A percentile compares a stretch with the other conserved stretches of the same genome.
Evolutionary conservation across 2,329 filamentous ascomycete genomes (phyloP).

Genomic region (Ascochyta fabae): DNA sequence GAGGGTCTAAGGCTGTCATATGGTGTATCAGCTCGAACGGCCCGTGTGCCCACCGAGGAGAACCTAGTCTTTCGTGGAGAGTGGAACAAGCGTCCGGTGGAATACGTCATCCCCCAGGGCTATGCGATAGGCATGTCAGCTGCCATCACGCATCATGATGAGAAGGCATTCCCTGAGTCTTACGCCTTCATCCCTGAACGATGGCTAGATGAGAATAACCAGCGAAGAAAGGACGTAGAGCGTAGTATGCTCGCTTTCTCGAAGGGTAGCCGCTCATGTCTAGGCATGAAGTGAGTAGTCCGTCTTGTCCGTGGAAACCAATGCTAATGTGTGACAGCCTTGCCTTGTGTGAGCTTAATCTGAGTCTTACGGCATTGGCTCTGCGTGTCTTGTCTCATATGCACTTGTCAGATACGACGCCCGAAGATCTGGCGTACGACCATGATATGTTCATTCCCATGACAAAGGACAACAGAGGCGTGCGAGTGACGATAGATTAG

Average conservation of each 20-base stretch:
- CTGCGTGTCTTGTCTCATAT: conserved; percentile 34
- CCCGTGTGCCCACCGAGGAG: conserved; percentile 33
- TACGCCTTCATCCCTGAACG: conserved; percentile 38
- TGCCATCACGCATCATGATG: conserved; percentile 34
- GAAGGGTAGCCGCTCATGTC: conserved; percentile 40
- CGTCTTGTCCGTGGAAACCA: not conserved
- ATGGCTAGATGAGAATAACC: conserved; percentile 37
- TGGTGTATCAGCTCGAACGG: conserved; percentile 35
- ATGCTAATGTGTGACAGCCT: conserved; percentile 22
- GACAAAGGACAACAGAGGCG: conserved; percentile 33
- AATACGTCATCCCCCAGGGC: conserved; percentile 31
- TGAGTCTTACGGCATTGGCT: conserved; percentile 29
- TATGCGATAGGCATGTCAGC: conserved; percentile 37
- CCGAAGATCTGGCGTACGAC: conserved; percentile 31
- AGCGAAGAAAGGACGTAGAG: conserved; percentile 34
- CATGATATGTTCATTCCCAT: conserved; percentile 38
- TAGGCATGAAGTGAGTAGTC: conserved; percentile 44
- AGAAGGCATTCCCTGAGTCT: conserved; percentile 33
- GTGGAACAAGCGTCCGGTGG: conserved; percentile 30
- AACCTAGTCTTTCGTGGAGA: conserved; percentile 33
- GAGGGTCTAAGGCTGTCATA: conserved; percentile 42
- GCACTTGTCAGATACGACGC: conserved; percentile 29
- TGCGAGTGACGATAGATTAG: conserved; percentile 28
- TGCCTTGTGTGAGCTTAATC: conserved; percentile 31
- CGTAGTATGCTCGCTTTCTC: conserved; percentile 39